These are phyloP conservation scores for Venturia aucupariae DNA, from an alignment of 2,329 filamentous ascomycete genomes.

Conservation along the genomic window DNA sequence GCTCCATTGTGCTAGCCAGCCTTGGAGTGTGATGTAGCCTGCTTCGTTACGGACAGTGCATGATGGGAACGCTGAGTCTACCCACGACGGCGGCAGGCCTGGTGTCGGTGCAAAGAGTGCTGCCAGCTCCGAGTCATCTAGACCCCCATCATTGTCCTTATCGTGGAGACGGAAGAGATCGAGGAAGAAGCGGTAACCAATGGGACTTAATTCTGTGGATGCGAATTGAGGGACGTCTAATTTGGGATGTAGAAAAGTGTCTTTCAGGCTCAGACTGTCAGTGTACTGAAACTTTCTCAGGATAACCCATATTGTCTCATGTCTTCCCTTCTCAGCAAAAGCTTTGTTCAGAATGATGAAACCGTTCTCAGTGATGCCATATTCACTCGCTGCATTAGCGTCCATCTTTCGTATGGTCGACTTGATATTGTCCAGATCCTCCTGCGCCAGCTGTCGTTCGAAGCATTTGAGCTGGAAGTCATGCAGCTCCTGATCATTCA, in stretches of 20 bases:
- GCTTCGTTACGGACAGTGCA: slow-evolving; percentile 93
- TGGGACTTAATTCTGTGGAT: slow-evolving; percentile 86
- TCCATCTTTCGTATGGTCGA: slow-evolving; percentile 64
- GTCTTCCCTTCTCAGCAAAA: slow-evolving; percentile 92
- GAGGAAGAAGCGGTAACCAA: slow-evolving; percentile 94
- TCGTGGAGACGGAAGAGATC: slow-evolving; percentile 92
- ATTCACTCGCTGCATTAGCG: slow-evolving; percentile 52
- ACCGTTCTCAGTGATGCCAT: slow-evolving; percentile 70
- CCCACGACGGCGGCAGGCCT: slow-evolving; percentile 77
- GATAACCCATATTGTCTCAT: slow-evolving; percentile 98
- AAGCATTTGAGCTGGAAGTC: slow-evolving; percentile 90
- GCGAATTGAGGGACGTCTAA: slow-evolving; percentile 89
- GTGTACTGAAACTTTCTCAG: slow-evolving; percentile 92
- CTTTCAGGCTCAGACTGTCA: slow-evolving; percentile 84
- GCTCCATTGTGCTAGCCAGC: slow-evolving; percentile 98
- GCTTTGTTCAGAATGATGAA: slow-evolving; percentile 91
- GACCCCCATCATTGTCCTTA: slow-evolving; percentile 91
- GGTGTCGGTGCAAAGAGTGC: slow-evolving; percentile 90
- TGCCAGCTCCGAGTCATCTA: slow-evolving; percentile 76
- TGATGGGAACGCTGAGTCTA: slow-evolving; percentile 79
- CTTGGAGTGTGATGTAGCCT: slow-evolving; percentile 89
- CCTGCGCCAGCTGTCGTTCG: slow-evolving; percentile 69
- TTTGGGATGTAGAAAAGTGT: slow-evolving; percentile 83
- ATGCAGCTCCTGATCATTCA: slow-evolving; percentile 83
- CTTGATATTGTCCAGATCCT: slow-evolving; percentile 88